phyloP scores from a whole-genome alignment of 495 filamentous ascomycete species.

The Lasiosphaeris hirsuta region DNA sequence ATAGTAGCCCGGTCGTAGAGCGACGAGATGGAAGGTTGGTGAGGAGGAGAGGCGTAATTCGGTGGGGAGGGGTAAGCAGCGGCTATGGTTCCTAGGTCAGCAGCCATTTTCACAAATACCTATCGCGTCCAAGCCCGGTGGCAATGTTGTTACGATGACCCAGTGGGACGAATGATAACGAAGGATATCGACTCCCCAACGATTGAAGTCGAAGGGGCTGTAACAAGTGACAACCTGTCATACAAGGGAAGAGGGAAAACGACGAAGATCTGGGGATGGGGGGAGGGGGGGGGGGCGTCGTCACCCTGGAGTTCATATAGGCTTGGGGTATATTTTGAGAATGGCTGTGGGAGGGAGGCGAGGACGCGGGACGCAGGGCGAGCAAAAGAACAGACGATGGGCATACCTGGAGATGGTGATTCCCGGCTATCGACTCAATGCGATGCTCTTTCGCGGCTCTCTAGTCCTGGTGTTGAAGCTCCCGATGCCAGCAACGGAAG shows the following conservation, averaged over 20 bases:
- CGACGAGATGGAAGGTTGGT: constrained; percentile 32
- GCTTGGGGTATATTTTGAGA: neutral
- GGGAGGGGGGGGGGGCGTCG: constrained; percentile 11
- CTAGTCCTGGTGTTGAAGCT: constrained; percentile 1
- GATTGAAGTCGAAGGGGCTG: constrained; percentile 14
- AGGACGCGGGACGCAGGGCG: constrained; percentile 8
- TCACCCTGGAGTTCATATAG: constrained; percentile 7
- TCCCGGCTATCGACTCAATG: constrained; percentile 16
- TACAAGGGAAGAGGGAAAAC: neutral
- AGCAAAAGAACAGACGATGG: constrained; percentile 9
- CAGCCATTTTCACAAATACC: constrained; percentile 15
- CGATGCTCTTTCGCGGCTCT: constrained; percentile 3
- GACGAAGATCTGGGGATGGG: constrained; percentile 17
- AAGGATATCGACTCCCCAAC: neutral
- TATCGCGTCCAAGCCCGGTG: neutral
- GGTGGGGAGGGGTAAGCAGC: constrained; percentile 41
- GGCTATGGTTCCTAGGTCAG: constrained; percentile 31
- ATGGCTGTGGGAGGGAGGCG: neutral
- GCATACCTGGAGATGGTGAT: constrained; percentile 23
- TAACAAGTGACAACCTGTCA: constrained; percentile 4
- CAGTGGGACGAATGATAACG: neutral
- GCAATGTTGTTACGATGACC: neutral
- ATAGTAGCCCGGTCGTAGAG: constrained; percentile 36
- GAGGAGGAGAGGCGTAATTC: constrained; percentile 32
- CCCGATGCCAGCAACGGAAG: constrained; percentile 5